These are phyloP conservation scores for Trametes polyzona DNA, from an alignment of 1,284 basidiomycete genomes.

Conservation along the genomic window DNA sequence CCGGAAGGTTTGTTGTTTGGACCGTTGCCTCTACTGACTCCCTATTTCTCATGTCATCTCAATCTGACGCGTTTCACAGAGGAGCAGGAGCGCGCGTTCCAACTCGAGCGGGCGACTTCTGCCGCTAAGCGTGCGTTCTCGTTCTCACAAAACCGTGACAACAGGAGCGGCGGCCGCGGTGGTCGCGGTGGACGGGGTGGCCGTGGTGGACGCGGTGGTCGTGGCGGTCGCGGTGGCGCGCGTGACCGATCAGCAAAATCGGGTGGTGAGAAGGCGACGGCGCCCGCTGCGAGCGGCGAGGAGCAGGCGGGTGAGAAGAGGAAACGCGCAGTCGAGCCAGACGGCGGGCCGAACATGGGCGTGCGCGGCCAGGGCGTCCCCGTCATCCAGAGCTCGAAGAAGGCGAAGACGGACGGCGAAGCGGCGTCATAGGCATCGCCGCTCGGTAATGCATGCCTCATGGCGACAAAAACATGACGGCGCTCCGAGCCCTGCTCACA, in stretches of 20 bases:
- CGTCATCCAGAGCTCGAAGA: conserved; percentile 56
- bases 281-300: too few species aligned
- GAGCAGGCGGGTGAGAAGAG: conserved; percentile 66
- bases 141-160: conserved; percentile 33
- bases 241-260: conserved; percentile 32
- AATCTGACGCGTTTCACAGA: conserved; percentile 40
- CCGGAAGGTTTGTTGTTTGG: conserved; percentile 53
- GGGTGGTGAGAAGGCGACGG: conserved; percentile 26
- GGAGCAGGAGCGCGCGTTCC: conserved; percentile 68
- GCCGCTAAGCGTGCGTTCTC: conserved; percentile 54
- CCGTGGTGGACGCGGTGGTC: conserved; percentile 45
- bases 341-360: conserved; percentile 70
- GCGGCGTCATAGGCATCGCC: conserved; percentile 20
- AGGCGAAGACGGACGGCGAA: conserved; percentile 55
- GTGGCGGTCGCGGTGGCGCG: conserved; percentile 41
- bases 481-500: too few species aligned
- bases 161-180: conserved; percentile 41
- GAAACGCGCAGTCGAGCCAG: conserved; percentile 74
- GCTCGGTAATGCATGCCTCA: too few species aligned
- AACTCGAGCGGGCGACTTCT: conserved; percentile 69
- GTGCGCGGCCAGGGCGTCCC: conserved; percentile 65
- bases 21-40: too few species aligned
- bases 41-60: background rate
- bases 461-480: too few species aligned
- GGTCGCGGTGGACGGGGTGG: conserved; percentile 48